Evolutionary conservation across 768 basidiomycete species (phyloP), one percentile per base, ranked within the genome.

Genomic region (Pisolithus marmoratus): DNA sequence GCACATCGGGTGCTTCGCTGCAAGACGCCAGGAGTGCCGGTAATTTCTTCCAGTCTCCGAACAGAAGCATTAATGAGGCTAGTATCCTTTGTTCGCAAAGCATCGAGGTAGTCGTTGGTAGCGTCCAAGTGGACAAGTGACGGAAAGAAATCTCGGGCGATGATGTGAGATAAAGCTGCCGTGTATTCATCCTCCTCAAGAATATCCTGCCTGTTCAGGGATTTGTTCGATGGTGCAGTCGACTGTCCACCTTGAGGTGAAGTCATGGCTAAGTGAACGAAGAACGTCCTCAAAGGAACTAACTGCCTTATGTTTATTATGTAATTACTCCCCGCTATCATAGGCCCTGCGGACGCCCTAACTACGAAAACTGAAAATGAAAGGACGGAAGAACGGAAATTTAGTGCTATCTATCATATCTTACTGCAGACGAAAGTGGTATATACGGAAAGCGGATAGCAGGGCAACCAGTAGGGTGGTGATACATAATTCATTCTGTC

Each of bases 141-240:
- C 0, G 96, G 96, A 63, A 98, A 99, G 78, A 99, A 99, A 71
- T 98, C 95, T 46, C 96, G 85, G 37, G 90, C 88, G 61, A 98
- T 98, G 61, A 98, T 97, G 44, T 84, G 80, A 11, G 90, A 91
- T 20, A 99, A 77, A 1, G 88, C 89, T 43, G 81, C 83, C 2
- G 92, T 94, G 67, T 98, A 98, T 64, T 94, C 92, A 56, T 98
- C 96, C 74, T 99, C 96, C 46, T 91, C 88, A 14, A 90, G 79
- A 14, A 91, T 76, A 12, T 76, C 62, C 61, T 92, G 90, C 14
- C 75, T 72, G 63, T 87, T 87, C 51, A 92, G 73, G 17, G 90
- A 92, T 23, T 77, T 79, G 56, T 73, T 71, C 22, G 62, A 46
- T 0, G 54, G 43, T 1, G 67, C 60, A 11, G 68, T 61, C 4